phyloP scores from a whole-genome alignment of 2,329 filamentous ascomycete genomes.

The Paraphaeosphaeria minitans region DNA sequence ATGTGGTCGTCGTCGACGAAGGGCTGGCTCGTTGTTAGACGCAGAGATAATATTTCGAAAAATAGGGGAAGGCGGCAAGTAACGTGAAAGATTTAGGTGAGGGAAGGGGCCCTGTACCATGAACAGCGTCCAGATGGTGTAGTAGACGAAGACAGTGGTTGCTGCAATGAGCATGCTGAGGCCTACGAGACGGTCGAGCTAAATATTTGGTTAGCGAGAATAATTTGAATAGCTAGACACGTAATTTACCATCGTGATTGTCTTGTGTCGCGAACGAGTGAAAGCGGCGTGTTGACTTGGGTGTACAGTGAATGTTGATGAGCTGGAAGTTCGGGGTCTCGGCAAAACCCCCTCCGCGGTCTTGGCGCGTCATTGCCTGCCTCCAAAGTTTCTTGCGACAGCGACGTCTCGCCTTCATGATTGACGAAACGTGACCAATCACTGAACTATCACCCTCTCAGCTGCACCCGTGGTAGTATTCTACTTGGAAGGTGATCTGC shows the following conservation, averaged over 20 bases:
- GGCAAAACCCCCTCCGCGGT: slow-evolving; percentile 12
- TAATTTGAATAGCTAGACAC: neutral
- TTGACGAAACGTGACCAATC: slow-evolving; percentile 1
- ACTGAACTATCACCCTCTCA: neutral
- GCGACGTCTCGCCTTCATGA: slow-evolving; percentile 16
- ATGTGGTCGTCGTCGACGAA: slow-evolving; percentile 96
- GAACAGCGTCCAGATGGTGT: slow-evolving; percentile 95
- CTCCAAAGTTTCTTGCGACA: slow-evolving; percentile 36
- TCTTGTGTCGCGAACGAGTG: slow-evolving; percentile 21
- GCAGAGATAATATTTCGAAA: neutral
- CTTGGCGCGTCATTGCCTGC: slow-evolving; percentile 13
- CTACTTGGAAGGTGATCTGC: neutral
- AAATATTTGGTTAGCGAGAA: slow-evolving; percentile 20
- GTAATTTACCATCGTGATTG: slow-evolving; percentile 36
- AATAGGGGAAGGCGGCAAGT: neutral
- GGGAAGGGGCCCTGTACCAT: slow-evolving; percentile 69
- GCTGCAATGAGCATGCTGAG: slow-evolving; percentile 77
- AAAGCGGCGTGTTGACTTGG: slow-evolving; percentile 17
- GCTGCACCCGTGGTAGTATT: neutral
- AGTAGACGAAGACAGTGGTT: slow-evolving; percentile 81
- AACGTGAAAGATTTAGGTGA: neutral
- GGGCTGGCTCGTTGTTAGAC: slow-evolving; percentile 62
- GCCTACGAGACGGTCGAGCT: slow-evolving; percentile 90
- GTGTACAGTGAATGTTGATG: slow-evolving; percentile 17
- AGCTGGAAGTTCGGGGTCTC: slow-evolving; percentile 20